Evolutionary conservation across 768 basidiomycete genomes (phyloP), one percentile per base, ranked within the genome.

Genomic region (Nidularia sp.): DNA sequence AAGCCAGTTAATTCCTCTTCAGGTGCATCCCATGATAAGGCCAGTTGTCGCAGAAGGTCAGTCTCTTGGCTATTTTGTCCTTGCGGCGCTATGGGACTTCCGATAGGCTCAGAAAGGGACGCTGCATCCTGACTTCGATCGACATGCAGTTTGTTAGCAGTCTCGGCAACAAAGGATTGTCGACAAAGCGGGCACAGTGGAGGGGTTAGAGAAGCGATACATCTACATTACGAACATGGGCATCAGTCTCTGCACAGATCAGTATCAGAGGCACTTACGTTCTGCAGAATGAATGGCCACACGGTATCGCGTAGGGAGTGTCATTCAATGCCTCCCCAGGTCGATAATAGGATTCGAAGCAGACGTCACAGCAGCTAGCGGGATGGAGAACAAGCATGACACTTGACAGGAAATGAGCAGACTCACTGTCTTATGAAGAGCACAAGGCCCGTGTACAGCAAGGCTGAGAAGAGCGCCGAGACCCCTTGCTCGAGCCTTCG

Each of bases 231-330:
- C 36, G 15, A 15, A 39, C 15, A 39, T 9, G 36, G 9, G 15
- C 36, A 39, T 9, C 9, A 39, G 15, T 15, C 36, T 15, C 15
- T 39, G 36, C 36, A 15, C 36, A 15, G 9, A 39, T 9, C 9
- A 39, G 9, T 15, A 15, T 39, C 36, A 39, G 18, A 18, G 18
- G 18, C 18, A 76, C 85, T 63, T 62, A 88, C 87, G 70, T 65
- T 62, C 73, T 72, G 63, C 88, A 90, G 71, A 90, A 89, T 35
- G 87, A 78, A 66, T 90, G 86, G 36, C 88, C 88, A 60, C 88
- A 91, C 32, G 83, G 78, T 55, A 90, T 88, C 9, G 81, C 84
- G 64, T 86, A 80, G 4, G 87, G 88, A 45, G 78, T 71, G 60
- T 76, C 76, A 41, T 70, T 18, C 18, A 18, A 18, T 18, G 18